Evolutionary conservation across 2,329 filamentous ascomycete genomes (phyloP).

Genomic region (Sordariomycetes sp.): DNA sequence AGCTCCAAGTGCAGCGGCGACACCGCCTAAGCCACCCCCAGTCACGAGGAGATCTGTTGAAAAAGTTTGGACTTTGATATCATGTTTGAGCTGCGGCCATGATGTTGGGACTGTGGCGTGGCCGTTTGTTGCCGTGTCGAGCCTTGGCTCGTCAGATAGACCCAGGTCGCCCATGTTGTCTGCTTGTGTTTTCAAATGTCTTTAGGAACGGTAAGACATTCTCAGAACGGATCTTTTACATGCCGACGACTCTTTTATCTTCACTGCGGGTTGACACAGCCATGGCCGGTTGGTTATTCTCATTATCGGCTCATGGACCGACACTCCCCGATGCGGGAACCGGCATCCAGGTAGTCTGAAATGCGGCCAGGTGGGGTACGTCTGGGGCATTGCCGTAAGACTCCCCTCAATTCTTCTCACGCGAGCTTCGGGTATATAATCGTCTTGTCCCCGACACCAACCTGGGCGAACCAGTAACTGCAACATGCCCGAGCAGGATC

Average conservation of each 20-base stretch:
- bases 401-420: constrained; percentile 4
- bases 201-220: no score
- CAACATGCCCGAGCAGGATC: constrained; percentile 1
- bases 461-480: background rate
- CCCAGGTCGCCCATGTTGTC: no score
- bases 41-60: constrained; percentile 13
- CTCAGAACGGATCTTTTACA: no score
- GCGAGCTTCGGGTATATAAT: no score
- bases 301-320: no score
- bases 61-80: constrained; percentile 4
- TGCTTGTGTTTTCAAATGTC: no score
- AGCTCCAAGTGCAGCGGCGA: constrained; percentile 15
- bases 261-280: background rate
- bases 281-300: background rate
- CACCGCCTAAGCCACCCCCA: constrained; percentile 15
- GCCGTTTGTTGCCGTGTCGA: no score
- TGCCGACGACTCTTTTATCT: background rate
- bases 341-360: background rate
- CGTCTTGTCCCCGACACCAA: constrained; percentile 9
- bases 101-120: background rate
- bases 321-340: constrained; percentile 9
- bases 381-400: background rate
- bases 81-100: constrained; percentile 3
- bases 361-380: background rate
- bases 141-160: no score